These are phyloP conservation scores for Hypholoma fasciculare DNA, from an alignment of 768 basidiomycete species.

Conservation along the genomic window DNA sequence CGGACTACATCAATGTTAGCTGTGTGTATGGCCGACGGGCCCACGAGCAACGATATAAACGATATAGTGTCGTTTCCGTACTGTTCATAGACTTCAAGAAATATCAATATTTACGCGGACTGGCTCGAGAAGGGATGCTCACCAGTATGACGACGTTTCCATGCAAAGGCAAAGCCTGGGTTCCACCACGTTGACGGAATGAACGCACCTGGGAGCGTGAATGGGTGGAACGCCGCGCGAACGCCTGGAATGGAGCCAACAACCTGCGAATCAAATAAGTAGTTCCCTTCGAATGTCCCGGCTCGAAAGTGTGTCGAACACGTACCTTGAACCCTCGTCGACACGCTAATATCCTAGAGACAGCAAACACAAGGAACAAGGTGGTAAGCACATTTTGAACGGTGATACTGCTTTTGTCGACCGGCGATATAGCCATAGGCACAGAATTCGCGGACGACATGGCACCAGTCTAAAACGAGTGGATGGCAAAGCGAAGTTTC, in stretches of 20 bases:
- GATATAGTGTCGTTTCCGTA: constrained; percentile 39
- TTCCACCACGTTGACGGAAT: constrained; percentile 48
- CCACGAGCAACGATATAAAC: constrained; percentile 38
- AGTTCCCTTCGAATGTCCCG: too few species aligned
- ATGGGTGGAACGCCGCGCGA: constrained; percentile 40
- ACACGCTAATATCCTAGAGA: constrained; percentile 32
- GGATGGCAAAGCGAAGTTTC: too few species aligned
- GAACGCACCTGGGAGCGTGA: constrained; percentile 34
- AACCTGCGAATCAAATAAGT: constrained; percentile 19
- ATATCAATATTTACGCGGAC: neutral
- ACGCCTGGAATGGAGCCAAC: constrained; percentile 38
- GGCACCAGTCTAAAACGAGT: neutral
- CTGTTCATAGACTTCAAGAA: constrained; percentile 31
- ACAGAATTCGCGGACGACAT: neutral
- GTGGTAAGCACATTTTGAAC: neutral
- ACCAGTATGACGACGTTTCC: constrained; percentile 38
- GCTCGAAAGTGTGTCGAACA: neutral
- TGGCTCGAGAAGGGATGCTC: constrained; percentile 5
- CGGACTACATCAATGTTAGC: constrained; percentile 47
- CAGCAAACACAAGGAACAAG: constrained; percentile 23
- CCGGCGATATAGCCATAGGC: neutral
- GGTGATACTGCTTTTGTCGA: neutral
- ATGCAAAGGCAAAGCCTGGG: constrained; percentile 33
- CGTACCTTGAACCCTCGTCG: constrained; percentile 31
- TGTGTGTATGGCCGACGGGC: constrained; percentile 37